phyloP scores from a whole-genome alignment of 345 rosid genomes.

The Hypericum androsaemum region DNA sequence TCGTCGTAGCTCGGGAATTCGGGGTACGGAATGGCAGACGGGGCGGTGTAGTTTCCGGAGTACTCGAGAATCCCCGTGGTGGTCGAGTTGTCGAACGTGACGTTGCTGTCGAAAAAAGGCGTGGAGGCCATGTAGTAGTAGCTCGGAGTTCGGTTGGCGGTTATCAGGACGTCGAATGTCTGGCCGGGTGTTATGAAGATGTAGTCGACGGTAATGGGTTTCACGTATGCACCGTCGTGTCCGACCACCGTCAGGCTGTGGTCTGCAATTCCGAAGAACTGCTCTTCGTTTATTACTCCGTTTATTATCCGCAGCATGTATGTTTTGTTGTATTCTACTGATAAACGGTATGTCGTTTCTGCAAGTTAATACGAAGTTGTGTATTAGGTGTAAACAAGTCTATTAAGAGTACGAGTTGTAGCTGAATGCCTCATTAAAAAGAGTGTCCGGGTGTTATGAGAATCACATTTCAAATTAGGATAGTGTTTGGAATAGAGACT shows the following conservation, averaged over 20 bases:
- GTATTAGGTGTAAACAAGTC: too few relatives aligned
- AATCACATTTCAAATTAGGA: too few relatives aligned
- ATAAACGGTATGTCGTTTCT: slow-evolving; percentile 12
- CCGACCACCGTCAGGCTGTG: slow-evolving; percentile 29
- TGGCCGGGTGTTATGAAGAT: slow-evolving; percentile 24
- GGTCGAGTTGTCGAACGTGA: slow-evolving; percentile 4
- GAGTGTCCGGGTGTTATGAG: too few relatives aligned
- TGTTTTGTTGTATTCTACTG: slow-evolving; percentile 19
- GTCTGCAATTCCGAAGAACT: slow-evolving; percentile 22
- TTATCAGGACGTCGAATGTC: slow-evolving; percentile 28
- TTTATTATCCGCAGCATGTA: slow-evolving; percentile 24
- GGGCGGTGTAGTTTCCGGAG: slow-evolving; percentile 9
- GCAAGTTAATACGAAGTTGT: background rate
- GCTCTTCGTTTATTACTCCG: slow-evolving; percentile 14
- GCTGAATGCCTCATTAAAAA: too few relatives aligned
- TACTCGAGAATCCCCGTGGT: background rate
- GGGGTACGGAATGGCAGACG: slow-evolving; percentile 33
- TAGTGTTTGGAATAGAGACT: too few relatives aligned
- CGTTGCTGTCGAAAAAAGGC: slow-evolving; percentile 8
- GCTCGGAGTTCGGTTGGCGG: slow-evolving; percentile 14
- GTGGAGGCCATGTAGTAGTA: slow-evolving; percentile 27
- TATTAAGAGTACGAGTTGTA: too few relatives aligned
- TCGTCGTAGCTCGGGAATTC: slow-evolving; percentile 26
- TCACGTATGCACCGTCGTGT: slow-evolving; percentile 22
- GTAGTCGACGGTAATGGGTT: slow-evolving; percentile 14